Evolutionary conservation across 768 basidiomycete genomes (phyloP).

Genomic region (Panaeolus papilionaceus): DNA sequence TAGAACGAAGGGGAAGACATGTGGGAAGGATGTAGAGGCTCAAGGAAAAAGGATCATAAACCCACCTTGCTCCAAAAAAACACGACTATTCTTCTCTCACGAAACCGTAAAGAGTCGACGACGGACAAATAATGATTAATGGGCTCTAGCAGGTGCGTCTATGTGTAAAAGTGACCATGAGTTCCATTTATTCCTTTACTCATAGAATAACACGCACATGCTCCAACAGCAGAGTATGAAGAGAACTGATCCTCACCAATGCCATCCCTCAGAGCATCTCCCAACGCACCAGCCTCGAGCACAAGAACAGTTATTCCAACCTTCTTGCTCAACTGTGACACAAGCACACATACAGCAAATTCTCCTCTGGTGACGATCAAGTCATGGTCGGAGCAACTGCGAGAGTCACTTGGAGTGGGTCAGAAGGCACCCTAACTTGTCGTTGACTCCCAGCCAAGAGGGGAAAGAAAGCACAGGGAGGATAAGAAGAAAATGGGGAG

Average conservation of each 20-base stretch:
- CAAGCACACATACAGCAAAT: conserved; percentile 38
- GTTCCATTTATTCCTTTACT: not conserved
- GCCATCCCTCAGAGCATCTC: conserved; percentile 29
- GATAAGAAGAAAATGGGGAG: too few relatives aligned
- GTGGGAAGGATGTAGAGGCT: too few relatives aligned
- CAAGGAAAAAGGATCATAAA: not conserved
- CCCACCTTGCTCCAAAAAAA: conserved; percentile 51
- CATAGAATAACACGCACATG: conserved; percentile 19
- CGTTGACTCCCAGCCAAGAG: not conserved
- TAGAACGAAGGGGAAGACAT: not conserved
- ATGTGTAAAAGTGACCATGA: not conserved
- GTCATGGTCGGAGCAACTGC: conserved; percentile 37
- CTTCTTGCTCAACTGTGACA: conserved; percentile 41
- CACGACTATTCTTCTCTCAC: conserved; percentile 47
- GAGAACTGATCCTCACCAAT: conserved; percentile 30
- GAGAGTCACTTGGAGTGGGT: not conserved
- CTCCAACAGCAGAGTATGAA: conserved; percentile 16
- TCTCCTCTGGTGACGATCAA: conserved; percentile 43
- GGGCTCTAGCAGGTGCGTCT: conserved; percentile 54
- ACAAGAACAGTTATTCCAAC: conserved; percentile 41
- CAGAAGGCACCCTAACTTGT: not conserved
- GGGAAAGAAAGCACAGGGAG: too few relatives aligned
- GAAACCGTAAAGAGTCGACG: conserved; percentile 46
- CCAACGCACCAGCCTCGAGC: conserved; percentile 42
- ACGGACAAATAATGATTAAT: conserved; percentile 54